Conservation (phyloP, 73 alveolate species). For the Blepharisma japonicum region DNA sequence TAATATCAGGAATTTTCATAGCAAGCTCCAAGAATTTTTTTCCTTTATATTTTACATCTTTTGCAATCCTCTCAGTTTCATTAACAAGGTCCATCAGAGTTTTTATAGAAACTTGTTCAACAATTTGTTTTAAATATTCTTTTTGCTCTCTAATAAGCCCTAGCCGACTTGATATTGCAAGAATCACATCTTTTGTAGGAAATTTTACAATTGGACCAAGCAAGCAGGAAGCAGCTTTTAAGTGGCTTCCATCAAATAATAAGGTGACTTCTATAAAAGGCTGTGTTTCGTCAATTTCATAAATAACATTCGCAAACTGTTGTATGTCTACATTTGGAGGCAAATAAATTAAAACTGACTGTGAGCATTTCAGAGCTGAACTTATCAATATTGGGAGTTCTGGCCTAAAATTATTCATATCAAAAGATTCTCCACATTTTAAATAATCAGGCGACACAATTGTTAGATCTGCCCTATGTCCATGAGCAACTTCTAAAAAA, state of each 20-base stretch:
- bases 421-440: constrained; percentile 60
- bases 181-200: no score
- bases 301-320: background rate
- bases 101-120: no score
- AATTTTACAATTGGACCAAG: background rate
- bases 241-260: background rate
- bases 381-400: background rate
- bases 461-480: constrained; percentile 55
- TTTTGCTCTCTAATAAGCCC: no score
- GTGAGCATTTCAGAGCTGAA: background rate
- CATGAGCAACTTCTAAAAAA: constrained; percentile 29
- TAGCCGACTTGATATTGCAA: no score
- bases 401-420: background rate
- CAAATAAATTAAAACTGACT: background rate
- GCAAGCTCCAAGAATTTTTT: no score
- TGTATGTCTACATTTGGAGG: background rate
- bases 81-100: no score
- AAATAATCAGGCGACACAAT: constrained; percentile 71
- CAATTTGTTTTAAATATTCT: no score
- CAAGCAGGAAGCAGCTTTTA: background rate
- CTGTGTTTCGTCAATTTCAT: background rate
- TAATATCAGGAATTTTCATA: no score
- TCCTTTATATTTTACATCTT: no score
- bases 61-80: no score
- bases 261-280: background rate